Conservation (phyloP, 2,329 filamentous ascomycete genomes). For the Talaromyces sp. region DNA sequence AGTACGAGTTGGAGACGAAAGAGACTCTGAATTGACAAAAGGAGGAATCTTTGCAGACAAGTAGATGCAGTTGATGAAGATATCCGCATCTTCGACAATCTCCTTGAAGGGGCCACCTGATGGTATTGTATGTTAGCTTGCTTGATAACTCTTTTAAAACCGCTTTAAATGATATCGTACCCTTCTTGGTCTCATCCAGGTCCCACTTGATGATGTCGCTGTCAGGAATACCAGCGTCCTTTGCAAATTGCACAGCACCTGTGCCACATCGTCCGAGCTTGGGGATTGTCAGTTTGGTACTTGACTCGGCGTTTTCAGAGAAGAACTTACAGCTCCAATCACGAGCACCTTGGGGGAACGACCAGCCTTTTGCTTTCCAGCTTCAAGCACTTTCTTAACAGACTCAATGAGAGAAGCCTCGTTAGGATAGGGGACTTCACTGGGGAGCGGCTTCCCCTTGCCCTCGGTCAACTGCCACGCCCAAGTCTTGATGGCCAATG, state of each 20-base stretch:
- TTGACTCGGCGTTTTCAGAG: background rate
- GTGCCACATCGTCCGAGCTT: constrained; percentile 64
- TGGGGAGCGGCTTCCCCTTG: constrained; percentile 59
- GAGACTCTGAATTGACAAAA: constrained; percentile 68
- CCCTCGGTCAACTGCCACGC: constrained; percentile 73
- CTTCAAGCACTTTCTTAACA: constrained; percentile 65
- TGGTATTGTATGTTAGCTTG: background rate
- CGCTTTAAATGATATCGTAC: constrained; percentile 23
- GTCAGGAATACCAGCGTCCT: constrained; percentile 65
- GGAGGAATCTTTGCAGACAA: constrained; percentile 71
- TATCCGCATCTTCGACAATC: constrained; percentile 63
- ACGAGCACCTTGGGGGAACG: constrained; percentile 70
- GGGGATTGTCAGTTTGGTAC: constrained; percentile 10
- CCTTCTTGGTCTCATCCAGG: constrained; percentile 70
- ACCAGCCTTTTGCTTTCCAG: constrained; percentile 62
- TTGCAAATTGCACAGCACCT: constrained; percentile 76
- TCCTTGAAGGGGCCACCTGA: constrained; percentile 68
- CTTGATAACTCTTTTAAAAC: background rate
- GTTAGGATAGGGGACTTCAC: constrained; percentile 56
- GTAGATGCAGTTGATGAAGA: constrained; percentile 89
- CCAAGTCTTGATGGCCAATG: constrained; percentile 74
- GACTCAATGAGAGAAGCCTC: constrained; percentile 68
- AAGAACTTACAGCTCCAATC: constrained; percentile 61
- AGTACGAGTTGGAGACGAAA: constrained; percentile 63
- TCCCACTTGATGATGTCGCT: constrained; percentile 70